Percentiles rank a stretch among this genome's conserved stretches.
These are phyloP conservation scores for Parsonsia alboflavescens DNA, from an alignment of 257 asterid genomes.

Conservation along the genomic window DNA sequence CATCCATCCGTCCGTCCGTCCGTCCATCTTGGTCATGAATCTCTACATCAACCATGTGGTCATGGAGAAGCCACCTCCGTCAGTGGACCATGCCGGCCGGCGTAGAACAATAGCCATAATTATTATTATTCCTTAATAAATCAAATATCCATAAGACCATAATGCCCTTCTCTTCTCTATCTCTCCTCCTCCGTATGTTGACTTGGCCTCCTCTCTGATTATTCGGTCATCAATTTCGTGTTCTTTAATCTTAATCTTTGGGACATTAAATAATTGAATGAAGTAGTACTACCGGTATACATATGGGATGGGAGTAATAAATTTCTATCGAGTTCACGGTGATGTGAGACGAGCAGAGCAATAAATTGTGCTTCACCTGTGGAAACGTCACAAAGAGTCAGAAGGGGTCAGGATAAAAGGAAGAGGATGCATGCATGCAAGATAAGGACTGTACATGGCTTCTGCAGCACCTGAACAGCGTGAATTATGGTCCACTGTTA, in stretches of 20 bases:
- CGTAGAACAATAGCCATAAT: too few species aligned
- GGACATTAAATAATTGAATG: too few species aligned
- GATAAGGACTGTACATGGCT: background rate
- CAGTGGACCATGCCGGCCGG: constrained; percentile 9
- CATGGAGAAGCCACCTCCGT: constrained; percentile 8
- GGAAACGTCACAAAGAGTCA: constrained; percentile 12
- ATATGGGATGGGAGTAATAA: too few species aligned
- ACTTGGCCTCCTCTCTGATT: too few species aligned
- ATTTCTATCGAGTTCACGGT: too few species aligned
- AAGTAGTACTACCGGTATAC: too few species aligned
- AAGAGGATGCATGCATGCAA: constrained; percentile 22
- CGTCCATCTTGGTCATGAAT: background rate
- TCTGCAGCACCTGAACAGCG: constrained; percentile 51
- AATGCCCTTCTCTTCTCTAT: background rate
- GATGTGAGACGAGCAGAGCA: background rate
- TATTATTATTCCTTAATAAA: too few species aligned
- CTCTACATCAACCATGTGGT: background rate
- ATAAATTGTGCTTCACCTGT: background rate
- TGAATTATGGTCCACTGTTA: constrained; percentile 27
- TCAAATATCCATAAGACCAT: background rate
- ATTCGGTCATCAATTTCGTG: background rate
- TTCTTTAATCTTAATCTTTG: background rate
- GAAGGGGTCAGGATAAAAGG: background rate
- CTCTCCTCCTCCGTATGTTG: background rate
- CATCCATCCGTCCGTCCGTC: constrained; percentile 9